phyloP scores from a whole-genome alignment of 371 early-diverging fungal genomes.

The Saksenaea vasiformis region DNA sequence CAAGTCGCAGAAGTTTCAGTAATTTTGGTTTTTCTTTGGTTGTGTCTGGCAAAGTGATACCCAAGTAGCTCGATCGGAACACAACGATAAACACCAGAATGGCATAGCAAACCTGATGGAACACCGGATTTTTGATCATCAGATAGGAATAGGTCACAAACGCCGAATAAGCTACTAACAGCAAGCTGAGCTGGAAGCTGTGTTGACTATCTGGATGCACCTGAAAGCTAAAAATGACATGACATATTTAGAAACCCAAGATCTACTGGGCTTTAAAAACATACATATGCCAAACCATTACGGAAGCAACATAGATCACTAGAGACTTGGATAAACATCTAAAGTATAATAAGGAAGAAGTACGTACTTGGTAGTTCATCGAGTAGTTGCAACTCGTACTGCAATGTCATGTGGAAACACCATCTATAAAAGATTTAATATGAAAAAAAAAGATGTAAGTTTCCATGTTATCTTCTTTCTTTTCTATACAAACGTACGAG shows the following conservation, averaged over 20 bases:
- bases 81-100: slow-evolving; percentile 52
- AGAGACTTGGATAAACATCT: not conserved
- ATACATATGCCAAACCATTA: slow-evolving; percentile 50
- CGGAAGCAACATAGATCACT: slow-evolving; percentile 59
- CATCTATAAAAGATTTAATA: slow-evolving; percentile 40
- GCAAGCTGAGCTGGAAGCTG: slow-evolving; percentile 38
- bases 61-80: slow-evolving; percentile 45
- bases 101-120: slow-evolving; percentile 76
- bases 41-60: slow-evolving; percentile 28
- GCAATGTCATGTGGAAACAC: slow-evolving; percentile 82
- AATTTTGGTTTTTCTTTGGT: slow-evolving; percentile 33
- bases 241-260: slow-evolving; percentile 34
- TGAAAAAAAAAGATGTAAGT: slow-evolving; percentile 15
- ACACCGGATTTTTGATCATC: slow-evolving; percentile 68
- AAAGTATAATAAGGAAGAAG: slow-evolving; percentile 7
- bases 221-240: slow-evolving; percentile 43
- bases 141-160: slow-evolving; percentile 68
- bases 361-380: slow-evolving; percentile 71
- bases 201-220: slow-evolving; percentile 43
- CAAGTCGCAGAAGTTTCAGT: slow-evolving; percentile 35
- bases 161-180: slow-evolving; percentile 51
- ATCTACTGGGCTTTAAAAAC: slow-evolving; percentile 14
- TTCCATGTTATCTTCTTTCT: too few species aligned
- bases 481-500: slow-evolving; percentile 28
- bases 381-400: slow-evolving; percentile 75